Evolutionary conservation across 176 grass and related monocot species (phyloP).

Genomic region (Puya raimondii): DNA sequence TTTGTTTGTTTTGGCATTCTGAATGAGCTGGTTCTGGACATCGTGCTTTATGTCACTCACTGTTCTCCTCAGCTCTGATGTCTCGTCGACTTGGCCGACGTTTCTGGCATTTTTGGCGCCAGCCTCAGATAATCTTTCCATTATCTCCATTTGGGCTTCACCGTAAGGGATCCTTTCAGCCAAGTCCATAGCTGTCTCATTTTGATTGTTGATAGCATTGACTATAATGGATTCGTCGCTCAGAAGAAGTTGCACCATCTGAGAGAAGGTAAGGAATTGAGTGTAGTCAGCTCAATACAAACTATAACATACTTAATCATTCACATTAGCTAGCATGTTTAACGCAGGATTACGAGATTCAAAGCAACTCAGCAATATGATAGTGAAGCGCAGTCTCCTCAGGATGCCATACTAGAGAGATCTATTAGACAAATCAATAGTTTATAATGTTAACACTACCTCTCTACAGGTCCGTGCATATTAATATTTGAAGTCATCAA

Average conservation of each 20-base stretch:
- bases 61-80: conserved; percentile 77
- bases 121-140: conserved; percentile 61
- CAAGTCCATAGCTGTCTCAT: conserved; percentile 95
- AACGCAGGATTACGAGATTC: too few relatives aligned
- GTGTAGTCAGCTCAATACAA: neutral
- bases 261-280: conserved; percentile 12
- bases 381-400: too few relatives aligned
- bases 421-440: neutral
- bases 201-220: conserved; percentile 79
- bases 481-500: neutral
- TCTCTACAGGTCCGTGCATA: neutral
- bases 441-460: neutral
- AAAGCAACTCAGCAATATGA: too few relatives aligned
- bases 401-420: too few relatives aligned
- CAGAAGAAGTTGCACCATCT: conserved; percentile 93
- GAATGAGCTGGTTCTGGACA: conserved; percentile 72
- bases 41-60: conserved; percentile 99
- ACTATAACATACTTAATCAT: neutral
- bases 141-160: conserved; percentile 82
- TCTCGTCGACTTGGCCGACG: conserved; percentile 68
- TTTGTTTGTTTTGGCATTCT: conserved; percentile 92
- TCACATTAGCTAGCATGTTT: neutral
- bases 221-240: conserved; percentile 60
- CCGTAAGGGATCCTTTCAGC: conserved; percentile 90
- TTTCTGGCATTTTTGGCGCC: conserved; percentile 84